A percentile compares a stretch with the other conserved stretches of the same genome.
phyloP scores from a whole-genome alignment of 345 rosid genomes.

The Eucalyptus erythrocorys region DNA sequence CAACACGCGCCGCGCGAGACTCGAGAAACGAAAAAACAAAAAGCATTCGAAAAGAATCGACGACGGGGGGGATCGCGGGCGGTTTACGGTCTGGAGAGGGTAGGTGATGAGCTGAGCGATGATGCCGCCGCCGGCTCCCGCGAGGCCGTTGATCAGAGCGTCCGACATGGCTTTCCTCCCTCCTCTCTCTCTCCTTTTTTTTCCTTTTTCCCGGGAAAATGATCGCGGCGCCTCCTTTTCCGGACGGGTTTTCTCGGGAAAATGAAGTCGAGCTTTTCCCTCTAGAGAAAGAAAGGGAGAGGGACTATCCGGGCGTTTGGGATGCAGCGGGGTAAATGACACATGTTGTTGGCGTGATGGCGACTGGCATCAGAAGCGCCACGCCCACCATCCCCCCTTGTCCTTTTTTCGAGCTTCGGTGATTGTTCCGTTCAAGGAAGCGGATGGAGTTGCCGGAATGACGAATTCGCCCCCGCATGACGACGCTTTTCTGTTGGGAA shows the following conservation, averaged over 20 bases:
- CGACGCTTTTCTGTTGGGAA: neutral
- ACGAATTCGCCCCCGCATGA: neutral
- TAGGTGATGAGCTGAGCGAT: slow-evolving; percentile 91
- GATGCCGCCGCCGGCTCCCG: slow-evolving; percentile 98
- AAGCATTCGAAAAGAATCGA: neutral
- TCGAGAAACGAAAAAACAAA: neutral
- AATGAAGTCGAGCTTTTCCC: neutral
- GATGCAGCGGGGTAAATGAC: neutral
- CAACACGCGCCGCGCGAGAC: neutral
- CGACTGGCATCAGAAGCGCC: neutral
- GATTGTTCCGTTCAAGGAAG: neutral
- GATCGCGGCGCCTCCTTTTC: neutral
- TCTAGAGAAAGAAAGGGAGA: neutral
- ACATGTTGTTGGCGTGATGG: neutral
- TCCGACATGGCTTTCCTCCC: slow-evolving; percentile 54
- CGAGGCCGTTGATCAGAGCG: slow-evolving; percentile 89
- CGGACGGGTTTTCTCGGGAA: neutral
- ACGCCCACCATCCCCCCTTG: neutral
- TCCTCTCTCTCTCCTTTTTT: neutral
- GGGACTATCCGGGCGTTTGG: slow-evolving; percentile 4
- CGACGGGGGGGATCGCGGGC: neutral
- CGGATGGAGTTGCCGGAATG: neutral
- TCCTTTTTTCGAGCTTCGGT: neutral
- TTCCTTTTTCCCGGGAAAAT: neutral
- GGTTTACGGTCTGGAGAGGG: slow-evolving; percentile 79